Evolutionary conservation across 2,329 filamentous ascomycete species (phyloP), one percentile per base, ranked within the genome.

Genomic region (Talaromyces verruculosus): DNA sequence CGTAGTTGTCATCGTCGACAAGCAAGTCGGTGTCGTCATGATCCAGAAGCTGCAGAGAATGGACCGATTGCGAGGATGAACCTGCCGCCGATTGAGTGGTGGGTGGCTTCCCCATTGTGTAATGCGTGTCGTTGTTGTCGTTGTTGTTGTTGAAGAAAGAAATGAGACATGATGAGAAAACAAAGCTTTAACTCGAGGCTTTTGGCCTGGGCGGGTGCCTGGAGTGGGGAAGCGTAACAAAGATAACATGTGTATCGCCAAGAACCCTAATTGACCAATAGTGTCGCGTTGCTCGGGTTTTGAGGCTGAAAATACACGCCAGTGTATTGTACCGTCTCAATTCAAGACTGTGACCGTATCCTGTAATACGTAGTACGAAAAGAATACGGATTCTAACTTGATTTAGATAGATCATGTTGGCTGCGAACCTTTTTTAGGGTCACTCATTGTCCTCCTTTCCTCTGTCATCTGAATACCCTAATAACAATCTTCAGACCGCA

Each of bases 21-120:
- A 58, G 25, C 8, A 64, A 6, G 62, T 37, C 39, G 19, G 37
- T 28, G 22, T 63, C 43, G 22, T 63, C 47, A 57, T 65, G 41
- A 8, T 61, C 63, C 13, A 65, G 59, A 15, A 28, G 47, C 8
- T 61, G 60, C n/a, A 66, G 45, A 47, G 65, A 63, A 51, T 66
- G 65, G 25, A 39, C 22, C 8, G 65, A 66, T 30, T 55, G 51
- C 19, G 60, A 63, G 5, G 65, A 51, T 17, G 53, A 28, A 17
- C 57, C 41, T 13, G 22, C 33, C 22, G n/a, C 15, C 25, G 33
- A 19, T 30, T 45, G 61, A 22, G 49, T 11, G 37, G 25, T 19
- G 30, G 37, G 11, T 15, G 51, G 64, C 19, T 63, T 58, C 5
- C 65, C 61, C 65, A 66, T 66, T 22, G 30, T 22, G 51, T 35